Conservation (phyloP, 441 rosid genomes). For the Adansonia madagascariensis region DNA sequence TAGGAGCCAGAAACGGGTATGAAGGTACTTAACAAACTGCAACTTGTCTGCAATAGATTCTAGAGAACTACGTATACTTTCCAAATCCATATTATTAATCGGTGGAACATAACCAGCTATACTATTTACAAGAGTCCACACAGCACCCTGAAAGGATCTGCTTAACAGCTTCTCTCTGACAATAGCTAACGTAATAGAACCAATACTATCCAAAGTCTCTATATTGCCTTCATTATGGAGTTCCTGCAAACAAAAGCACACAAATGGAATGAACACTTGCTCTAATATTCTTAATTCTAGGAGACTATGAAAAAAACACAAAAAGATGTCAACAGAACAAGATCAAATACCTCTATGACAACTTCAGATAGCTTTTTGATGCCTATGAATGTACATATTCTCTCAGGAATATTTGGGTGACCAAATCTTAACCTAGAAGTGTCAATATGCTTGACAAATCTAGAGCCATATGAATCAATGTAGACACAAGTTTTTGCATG, state of each 20-base stretch:
- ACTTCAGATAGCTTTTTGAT: slow-evolving; percentile 90
- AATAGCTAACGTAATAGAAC: slow-evolving; percentile 57
- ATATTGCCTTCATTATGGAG: slow-evolving; percentile 58
- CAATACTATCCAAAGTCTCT: slow-evolving; percentile 62
- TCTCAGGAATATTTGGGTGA: slow-evolving; percentile 84
- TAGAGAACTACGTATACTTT: slow-evolving; percentile 53
- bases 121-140: slow-evolving; percentile 64
- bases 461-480: slow-evolving; percentile 83
- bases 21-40: slow-evolving; percentile 74
- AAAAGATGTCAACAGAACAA: slow-evolving; percentile 13
- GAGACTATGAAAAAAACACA: slow-evolving; percentile 17
- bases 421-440: slow-evolving; percentile 81
- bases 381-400: slow-evolving; percentile 68
- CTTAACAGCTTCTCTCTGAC: slow-evolving; percentile 32
- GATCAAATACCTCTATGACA: slow-evolving; percentile 71
- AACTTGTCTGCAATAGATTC: slow-evolving; percentile 64
- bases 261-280: background rate
- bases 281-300: background rate
- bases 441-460: slow-evolving; percentile 69
- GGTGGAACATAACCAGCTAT: slow-evolving; percentile 40
- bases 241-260: slow-evolving; percentile 57
- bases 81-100: slow-evolving; percentile 47
- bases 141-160: slow-evolving; percentile 73
- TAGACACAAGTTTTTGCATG: slow-evolving; percentile 82
- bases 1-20: slow-evolving; percentile 77